Base-by-base conservation (phyloP, 768 basidiomycete genomes). In the Suillus alpinus region DNA sequence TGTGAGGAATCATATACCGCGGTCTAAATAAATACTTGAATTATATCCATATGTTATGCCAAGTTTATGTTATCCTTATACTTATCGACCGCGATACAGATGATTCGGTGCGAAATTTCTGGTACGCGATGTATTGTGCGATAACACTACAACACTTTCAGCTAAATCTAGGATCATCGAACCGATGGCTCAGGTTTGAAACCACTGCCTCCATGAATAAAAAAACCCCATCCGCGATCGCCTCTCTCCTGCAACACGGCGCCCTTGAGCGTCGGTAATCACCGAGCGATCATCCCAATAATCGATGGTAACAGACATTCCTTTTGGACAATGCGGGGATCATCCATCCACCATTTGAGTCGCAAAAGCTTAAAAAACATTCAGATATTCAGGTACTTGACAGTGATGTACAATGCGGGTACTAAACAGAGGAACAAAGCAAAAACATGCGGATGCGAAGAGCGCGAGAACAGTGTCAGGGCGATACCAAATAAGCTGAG, bases 301-400 rank as follows among this genome's bases (percentile, higher is more conserved):
- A 37, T 37, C 37, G 37, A 13, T 37, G 37, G 13, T 13, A 13
- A 12, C 12, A 12, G 37, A 37, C 12, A 1, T 50, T 18, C 18
- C 12, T 32, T 50, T 50, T n/a, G 29, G 49, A 10, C 14, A 6
- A 37, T 2, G 23, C 23, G 16, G 10, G 16, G 16, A 55, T 39
- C 9, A 18, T 39, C 16, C 1, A 18, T 39, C 36, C 37, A 29
- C 20, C 6, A 1, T 39, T 37, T 29, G 26, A 23, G 9, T 55
- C 23, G 2, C 23, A 53, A 2, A 14, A 16, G 8, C n/a, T 12
- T 40, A 3, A 20, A 18, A 39, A 39, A 55, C 1, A 6, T 26
- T 40, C 37, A 55, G 53, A 29, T 39, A 55, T 26, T 40, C 37
- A 55, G 53, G 18, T 39, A 55, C 26, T 40, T 55, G 53, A 55